phyloP scores from a whole-genome alignment of 371 early-diverging fungal species.

The Cladochytrium tenue region DNA sequence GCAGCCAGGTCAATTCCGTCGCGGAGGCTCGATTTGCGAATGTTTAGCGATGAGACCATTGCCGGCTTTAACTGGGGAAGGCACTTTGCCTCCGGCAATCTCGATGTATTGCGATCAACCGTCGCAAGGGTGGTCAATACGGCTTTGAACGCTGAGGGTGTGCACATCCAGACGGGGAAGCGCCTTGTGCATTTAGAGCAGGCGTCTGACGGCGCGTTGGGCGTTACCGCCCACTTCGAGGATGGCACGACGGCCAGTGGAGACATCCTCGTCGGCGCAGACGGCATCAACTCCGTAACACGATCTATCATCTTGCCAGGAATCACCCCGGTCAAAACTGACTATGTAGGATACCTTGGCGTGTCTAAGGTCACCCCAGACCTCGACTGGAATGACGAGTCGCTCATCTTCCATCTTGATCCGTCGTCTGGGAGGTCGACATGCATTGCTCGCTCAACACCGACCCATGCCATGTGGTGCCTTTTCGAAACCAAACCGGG shows the following conservation, averaged over 20 bases:
- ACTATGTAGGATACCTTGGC: background rate
- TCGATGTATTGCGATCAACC: background rate
- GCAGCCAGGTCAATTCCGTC: background rate
- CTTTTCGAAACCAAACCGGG: background rate
- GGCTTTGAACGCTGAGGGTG: background rate
- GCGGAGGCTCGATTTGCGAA: background rate
- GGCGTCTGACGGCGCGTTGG: background rate
- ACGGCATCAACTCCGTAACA: slow-evolving; percentile 10
- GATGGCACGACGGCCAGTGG: slow-evolving; percentile 17
- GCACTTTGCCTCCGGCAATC: background rate
- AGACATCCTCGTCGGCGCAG: slow-evolving; percentile 23
- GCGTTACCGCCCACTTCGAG: slow-evolving; percentile 12
- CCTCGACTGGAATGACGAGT: background rate
- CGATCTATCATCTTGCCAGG: background rate
- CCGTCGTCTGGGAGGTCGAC: background rate
- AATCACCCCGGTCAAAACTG: background rate
- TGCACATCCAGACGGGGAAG: background rate
- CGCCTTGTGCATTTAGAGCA: slow-evolving; percentile 1
- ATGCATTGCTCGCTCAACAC: background rate
- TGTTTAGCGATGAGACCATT: background rate
- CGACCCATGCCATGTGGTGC: background rate
- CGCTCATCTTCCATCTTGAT: background rate
- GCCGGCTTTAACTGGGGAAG: background rate
- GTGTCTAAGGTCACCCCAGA: background rate
- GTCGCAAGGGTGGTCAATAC: background rate